Percentiles rank a stretch among this genome's conserved stretches.
These are phyloP conservation scores for Kodamaea suecica DNA, from an alignment of 1,139 yeast species.

Conservation along the genomic window DNA sequence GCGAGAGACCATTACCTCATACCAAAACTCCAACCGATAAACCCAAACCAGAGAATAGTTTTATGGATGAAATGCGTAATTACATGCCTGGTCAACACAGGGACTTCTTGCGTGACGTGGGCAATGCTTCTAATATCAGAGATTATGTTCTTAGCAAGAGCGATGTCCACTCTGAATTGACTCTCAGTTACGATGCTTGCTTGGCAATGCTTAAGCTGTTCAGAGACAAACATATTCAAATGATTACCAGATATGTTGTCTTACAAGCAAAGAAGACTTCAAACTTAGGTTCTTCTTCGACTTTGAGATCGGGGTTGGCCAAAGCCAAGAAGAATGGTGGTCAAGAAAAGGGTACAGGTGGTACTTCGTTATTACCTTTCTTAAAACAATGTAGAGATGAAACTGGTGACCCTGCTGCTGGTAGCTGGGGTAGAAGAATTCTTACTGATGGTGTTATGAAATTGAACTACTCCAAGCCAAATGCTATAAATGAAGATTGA, in stretches of 20 bases:
- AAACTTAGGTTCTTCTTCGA: conserved; percentile 50
- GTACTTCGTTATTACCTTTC: conserved; percentile 87
- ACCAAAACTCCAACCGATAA: conserved; percentile 3
- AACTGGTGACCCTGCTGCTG: conserved; percentile 89
- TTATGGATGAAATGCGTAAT: conserved; percentile 76
- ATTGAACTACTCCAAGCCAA: conserved; percentile 35
- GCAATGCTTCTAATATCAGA: conserved; percentile 56
- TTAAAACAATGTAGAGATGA: conserved; percentile 94
- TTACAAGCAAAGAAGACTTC: conserved; percentile 64
- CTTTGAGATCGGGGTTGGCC: conserved; percentile 63
- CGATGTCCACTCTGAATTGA: conserved; percentile 49
- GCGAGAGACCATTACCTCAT: conserved; percentile 51
- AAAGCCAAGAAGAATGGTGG: conserved; percentile 39
- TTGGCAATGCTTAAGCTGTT: conserved; percentile 84
- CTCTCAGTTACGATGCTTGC: conserved; percentile 81
- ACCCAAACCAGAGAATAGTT: conserved; percentile 42
- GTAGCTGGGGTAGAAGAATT: conserved; percentile 80
- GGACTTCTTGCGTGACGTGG: conserved; percentile 61
- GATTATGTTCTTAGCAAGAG: conserved; percentile 53
- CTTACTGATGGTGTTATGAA: conserved; percentile 59
- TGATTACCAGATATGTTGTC: conserved; percentile 82
- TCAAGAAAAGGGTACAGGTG: conserved; percentile 85
- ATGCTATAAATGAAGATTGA: conserved; percentile 17
- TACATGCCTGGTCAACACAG: conserved; percentile 91
- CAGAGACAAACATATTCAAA: conserved; percentile 89